A percentile compares a stretch with the other conserved stretches of the same genome.
These are phyloP conservation scores for Pisolithus sp. DNA, from an alignment of 768 basidiomycete species.

Conservation along the genomic window DNA sequence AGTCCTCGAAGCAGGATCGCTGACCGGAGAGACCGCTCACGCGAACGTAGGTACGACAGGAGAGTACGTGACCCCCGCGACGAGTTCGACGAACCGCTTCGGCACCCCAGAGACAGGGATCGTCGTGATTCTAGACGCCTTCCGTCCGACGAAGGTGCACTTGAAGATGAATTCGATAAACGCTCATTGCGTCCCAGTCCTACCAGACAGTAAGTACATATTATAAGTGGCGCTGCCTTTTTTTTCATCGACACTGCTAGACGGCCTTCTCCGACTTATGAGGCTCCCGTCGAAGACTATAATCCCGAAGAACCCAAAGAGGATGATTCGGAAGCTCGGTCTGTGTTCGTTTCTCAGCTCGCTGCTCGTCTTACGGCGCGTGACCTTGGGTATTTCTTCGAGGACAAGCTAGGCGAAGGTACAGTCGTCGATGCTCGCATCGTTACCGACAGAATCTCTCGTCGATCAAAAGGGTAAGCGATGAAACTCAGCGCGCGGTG, in stretches of 20 bases:
- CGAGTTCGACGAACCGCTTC: conserved; percentile 54
- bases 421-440: conserved; percentile 94
- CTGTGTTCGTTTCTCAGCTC: conserved; percentile 97
- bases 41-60: conserved; percentile 51
- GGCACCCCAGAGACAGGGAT: conserved; percentile 38
- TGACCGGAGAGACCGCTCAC: conserved; percentile 43
- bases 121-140: conserved; percentile 34
- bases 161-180: conserved; percentile 27
- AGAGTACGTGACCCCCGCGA: conserved; percentile 43
- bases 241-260: conserved; percentile 29
- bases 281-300: conserved; percentile 58
- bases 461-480: conserved; percentile 93
- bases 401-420: conserved; percentile 90
- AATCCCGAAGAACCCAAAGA: conserved; percentile 87
- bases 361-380: conserved; percentile 94
- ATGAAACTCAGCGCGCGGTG: neutral
- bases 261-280: conserved; percentile 67
- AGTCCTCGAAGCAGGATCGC: conserved; percentile 42
- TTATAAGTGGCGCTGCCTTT: neutral
- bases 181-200: conserved; percentile 31
- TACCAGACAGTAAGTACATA: conserved; percentile 39
- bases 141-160: conserved; percentile 35
- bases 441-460: conserved; percentile 90
- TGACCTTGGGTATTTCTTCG: conserved; percentile 98
- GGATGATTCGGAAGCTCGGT: conserved; percentile 96